A percentile compares a stretch with the other conserved stretches of the same genome.
Conservation (phyloP, 2,329 filamentous ascomycete species). For the Raffaelea arxii region DNA sequence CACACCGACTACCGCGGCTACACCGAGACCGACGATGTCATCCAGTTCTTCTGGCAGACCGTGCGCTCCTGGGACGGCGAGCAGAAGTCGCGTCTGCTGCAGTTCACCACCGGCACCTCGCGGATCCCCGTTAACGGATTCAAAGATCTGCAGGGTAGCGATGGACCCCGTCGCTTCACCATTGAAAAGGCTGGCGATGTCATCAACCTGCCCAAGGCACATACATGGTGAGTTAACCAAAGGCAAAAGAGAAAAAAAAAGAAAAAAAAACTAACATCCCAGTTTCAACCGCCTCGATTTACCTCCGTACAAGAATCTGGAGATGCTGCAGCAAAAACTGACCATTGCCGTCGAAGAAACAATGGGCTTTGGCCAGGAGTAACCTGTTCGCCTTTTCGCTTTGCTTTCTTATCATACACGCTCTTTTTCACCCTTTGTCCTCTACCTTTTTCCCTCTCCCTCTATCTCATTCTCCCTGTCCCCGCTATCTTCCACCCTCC, state of each 20-base stretch:
- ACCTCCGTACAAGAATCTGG: slow-evolving; percentile 82
- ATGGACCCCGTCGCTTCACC: slow-evolving; percentile 89
- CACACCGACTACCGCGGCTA: slow-evolving; percentile 98
- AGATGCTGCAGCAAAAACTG: slow-evolving; percentile 78
- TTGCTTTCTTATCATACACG: neutral
- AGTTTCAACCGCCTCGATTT: slow-evolving; percentile 97
- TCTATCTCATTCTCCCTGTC: too few species aligned
- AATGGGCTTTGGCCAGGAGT: slow-evolving; percentile 97
- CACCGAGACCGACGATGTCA: slow-evolving; percentile 93
- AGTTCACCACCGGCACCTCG: slow-evolving; percentile 95
- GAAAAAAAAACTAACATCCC: slow-evolving; percentile 18
- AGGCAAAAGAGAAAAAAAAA: too few species aligned
- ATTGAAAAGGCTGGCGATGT: slow-evolving; percentile 96
- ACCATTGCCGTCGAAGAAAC: slow-evolving; percentile 98
- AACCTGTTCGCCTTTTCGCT: slow-evolving; percentile 20
- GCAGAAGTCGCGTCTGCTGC: slow-evolving; percentile 90
- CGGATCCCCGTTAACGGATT: slow-evolving; percentile 98
- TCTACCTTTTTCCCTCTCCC: too few species aligned
- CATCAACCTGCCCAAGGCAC: slow-evolving; percentile 85
- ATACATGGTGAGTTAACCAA: too few species aligned
- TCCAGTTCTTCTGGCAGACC: slow-evolving; percentile 98
- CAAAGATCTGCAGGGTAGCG: slow-evolving; percentile 96
- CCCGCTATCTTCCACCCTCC: too few species aligned
- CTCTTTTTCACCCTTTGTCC: too few species aligned
- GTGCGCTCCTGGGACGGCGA: slow-evolving; percentile 96